Base-by-base conservation (phyloP, 2,329 filamentous ascomycete species). In the Cladosporium sp. region DNA sequence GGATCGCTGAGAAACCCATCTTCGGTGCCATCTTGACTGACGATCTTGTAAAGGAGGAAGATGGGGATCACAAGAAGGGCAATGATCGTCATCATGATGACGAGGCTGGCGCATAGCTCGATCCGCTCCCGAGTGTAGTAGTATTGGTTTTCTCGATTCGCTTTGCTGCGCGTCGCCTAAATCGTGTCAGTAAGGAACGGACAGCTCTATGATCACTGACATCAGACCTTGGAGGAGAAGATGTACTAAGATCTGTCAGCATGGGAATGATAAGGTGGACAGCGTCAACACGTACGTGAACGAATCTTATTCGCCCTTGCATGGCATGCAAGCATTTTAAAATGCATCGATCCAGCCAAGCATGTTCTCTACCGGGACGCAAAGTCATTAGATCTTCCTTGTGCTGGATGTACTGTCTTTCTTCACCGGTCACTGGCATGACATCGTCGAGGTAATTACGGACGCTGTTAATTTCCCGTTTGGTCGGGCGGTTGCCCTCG, bases 331-430 rank as follows among this genome's bases (percentile, higher is more conserved):
- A 44, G 19, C 39, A 44, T 1, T 2, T 15, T 15, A 76, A 74
- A 4, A 75, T 65, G 0, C 56, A 40, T 2, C 60, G 61, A 53
- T 77, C 75, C 1, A 78, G 66, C 69, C 70, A 74, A 3, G 74
- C 73, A 57, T 70, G 66, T 32, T 76, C 73, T 48, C 74, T 60
- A 0, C 73, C 72, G 1, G 69, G 62, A 4, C 73, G 61, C 0
- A 77, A 58, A 0, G 73, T 73, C 6, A 77, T 65, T 0, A 77
- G 55, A 55, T 77, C 75, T 51, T 76, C 74, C 60, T 73, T 73
- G 2, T 67, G 61, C 13, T 68, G 58, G 9, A 76, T 70, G 58
- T 71, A 77, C 1, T 37, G 44, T 17, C 61, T 58, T n/a, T 74
- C 70, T 34, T 52, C 60, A 28, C 57, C 61, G 6, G 25, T 60